Conservation (phyloP, 2,329 filamentous ascomycete genomes). For the Verticillium zaregamsianum region DNA sequence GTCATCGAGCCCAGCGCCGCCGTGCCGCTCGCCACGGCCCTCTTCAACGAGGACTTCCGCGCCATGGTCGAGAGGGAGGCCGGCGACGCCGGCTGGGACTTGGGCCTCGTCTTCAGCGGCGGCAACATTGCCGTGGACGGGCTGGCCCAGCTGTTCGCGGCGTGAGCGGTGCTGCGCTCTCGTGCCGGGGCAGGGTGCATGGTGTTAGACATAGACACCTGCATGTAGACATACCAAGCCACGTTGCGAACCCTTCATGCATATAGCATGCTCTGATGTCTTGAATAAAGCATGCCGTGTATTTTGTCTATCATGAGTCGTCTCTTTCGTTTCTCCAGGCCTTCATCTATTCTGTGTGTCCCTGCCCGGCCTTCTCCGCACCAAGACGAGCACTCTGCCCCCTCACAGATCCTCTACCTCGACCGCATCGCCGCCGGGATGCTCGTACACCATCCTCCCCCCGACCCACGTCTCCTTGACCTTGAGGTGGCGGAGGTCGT, state of each 20-base stretch:
- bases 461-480: slow-evolving; percentile 68
- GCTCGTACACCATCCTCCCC: slow-evolving; percentile 44
- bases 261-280: background rate
- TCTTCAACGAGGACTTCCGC: slow-evolving; percentile 85
- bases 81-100: slow-evolving; percentile 69
- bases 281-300: background rate
- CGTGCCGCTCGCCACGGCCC: slow-evolving; percentile 75
- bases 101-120: slow-evolving; percentile 57
- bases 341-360: background rate
- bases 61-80: slow-evolving; percentile 64
- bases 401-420: background rate
- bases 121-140: slow-evolving; percentile 56
- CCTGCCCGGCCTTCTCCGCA: background rate
- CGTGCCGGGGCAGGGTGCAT: background rate
- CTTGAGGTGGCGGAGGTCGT: slow-evolving; percentile 47
- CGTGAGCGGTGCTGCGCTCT: background rate
- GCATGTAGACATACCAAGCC: background rate
- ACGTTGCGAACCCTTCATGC: background rate
- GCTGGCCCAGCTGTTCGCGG: slow-evolving; percentile 45
- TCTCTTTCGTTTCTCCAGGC: background rate
- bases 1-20: slow-evolving; percentile 85
- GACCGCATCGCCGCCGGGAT: slow-evolving; percentile 3
- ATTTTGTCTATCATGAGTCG: background rate
- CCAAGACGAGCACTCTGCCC: background rate
- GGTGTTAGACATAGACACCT: no score